These are phyloP conservation scores for Salix suchowensis DNA, from an alignment of 345 rosid species.

Conservation along the genomic window DNA sequence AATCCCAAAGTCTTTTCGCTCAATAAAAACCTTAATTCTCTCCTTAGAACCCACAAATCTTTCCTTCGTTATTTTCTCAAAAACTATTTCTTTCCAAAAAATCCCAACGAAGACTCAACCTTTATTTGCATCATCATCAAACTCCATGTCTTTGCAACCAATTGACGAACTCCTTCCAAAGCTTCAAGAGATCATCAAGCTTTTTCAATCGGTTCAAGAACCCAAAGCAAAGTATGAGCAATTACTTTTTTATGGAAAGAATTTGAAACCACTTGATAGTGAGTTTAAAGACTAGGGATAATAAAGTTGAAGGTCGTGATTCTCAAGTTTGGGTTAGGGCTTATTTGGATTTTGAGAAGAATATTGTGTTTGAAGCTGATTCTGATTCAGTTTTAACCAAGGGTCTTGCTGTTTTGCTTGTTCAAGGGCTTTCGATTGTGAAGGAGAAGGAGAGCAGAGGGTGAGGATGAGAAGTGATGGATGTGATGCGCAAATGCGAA, in stretches of 20 bases:
- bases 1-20: too few species aligned
- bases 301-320: constrained; percentile 88
- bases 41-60: too few species aligned
- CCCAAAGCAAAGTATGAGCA: constrained; percentile 80
- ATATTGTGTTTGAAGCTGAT: background rate
- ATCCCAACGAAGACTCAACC: constrained; percentile 21
- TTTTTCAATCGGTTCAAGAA: constrained; percentile 75
- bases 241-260: constrained; percentile 71
- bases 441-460: too few species aligned
- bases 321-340: constrained; percentile 47
- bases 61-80: too few species aligned
- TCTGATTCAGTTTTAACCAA: constrained; percentile 9
- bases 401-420: too few species aligned
- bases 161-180: constrained; percentile 76
- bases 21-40: too few species aligned
- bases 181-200: constrained; percentile 73
- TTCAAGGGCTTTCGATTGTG: constrained; percentile 53
- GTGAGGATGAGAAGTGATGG: too few species aligned
- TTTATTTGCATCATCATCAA: constrained; percentile 30
- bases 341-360: too few species aligned
- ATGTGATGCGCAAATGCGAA: too few species aligned
- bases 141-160: constrained; percentile 52
- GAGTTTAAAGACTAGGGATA: constrained; percentile 63
- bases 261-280: constrained; percentile 61
- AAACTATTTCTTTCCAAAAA: constrained; percentile 42